Evolutionary conservation across 2,329 filamentous ascomycete genomes (phyloP), one percentile per base, ranked within the genome.

Genomic region (Raffaelea ambrosiae): DNA sequence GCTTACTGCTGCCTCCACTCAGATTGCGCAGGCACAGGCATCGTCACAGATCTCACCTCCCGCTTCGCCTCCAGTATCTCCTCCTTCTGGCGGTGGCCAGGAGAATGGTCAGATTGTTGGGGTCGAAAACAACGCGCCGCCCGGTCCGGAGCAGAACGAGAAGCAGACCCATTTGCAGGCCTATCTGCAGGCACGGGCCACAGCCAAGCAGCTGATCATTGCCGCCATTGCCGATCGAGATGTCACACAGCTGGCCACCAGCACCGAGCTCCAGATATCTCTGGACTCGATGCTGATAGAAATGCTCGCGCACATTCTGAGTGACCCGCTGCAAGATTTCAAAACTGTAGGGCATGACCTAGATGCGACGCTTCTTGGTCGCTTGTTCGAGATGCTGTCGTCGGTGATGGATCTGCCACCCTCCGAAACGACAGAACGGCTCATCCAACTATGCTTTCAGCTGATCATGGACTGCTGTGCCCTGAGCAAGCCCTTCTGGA

Each of bases 201-300:
- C 68, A 51, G 70, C 70, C 3, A 63, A 83, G 48, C 67, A 65
- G 7, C 66, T 84, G 23, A 64, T 85, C 20, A 73, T 83, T 29
- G 66, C 73, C 18, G 81, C 81, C 7, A 72, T 88, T 44, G 78
- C 75, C 13, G 74, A 83, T 49, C 65, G 72, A 21, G 67, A 74
- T 19, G 66, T 84, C 51, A 64, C 76, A 14, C 67, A 70, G 9
- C 63, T 61, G 38, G 68, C 71, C 48, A 59, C 63, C 10, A 68
- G 63, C 43, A 66, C 66, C 46, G 61, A 66, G 35, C 58, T 78
- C 43, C 72, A 68, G 51, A 66, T 74, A 23, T 61, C 67, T 23
- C 70, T 84, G 47, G 69, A 71, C 11, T 66, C 70, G 38, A 69
- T 71, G 48, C 65, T 84, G n/a, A 65, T 84, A 20, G 73, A 80